Conservation (phyloP, 371 early-diverging fungal genomes). For the Mortierella sp. region DNA sequence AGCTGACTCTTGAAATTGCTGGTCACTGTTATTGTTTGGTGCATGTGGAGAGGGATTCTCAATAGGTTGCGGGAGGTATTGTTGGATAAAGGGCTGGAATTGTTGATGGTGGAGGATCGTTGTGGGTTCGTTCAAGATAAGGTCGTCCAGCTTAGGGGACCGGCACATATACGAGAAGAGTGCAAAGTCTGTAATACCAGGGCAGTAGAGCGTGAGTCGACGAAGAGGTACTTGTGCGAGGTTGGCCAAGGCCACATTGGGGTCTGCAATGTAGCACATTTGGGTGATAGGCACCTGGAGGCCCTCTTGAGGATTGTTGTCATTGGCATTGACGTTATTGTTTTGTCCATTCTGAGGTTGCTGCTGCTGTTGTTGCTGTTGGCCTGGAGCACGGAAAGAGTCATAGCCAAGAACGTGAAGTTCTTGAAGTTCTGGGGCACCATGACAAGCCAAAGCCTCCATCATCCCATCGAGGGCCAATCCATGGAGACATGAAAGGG, state of each 20-base stretch:
- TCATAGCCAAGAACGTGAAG: constrained; percentile 48
- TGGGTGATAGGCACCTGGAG: constrained; percentile 30
- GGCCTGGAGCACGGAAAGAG: constrained; percentile 14
- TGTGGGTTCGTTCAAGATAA: constrained; percentile 47
- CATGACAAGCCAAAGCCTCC: constrained; percentile 19
- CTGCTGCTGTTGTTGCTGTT: constrained; percentile 15
- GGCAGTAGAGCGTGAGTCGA: constrained; percentile 48
- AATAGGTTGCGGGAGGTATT: constrained; percentile 7
- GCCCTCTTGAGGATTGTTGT: constrained; percentile 13
- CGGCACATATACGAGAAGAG: constrained; percentile 30
- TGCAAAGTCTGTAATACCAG: constrained; percentile 47
- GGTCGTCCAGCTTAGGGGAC: constrained; percentile 24
- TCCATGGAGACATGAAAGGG: constrained; percentile 34
- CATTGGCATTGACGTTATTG: constrained; percentile 8
- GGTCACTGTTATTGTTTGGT: too few relatives aligned
- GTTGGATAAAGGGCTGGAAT: constrained; percentile 38
- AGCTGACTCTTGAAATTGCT: background rate
- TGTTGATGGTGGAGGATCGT: constrained; percentile 41
- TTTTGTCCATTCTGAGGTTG: background rate
- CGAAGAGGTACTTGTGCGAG: constrained; percentile 35
- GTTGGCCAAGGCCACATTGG: constrained; percentile 14
- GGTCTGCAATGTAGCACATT: constrained; percentile 39
- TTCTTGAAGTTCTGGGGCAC: constrained; percentile 24
- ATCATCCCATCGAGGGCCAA: constrained; percentile 37
- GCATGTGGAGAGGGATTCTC: background rate